Base-by-base conservation (phyloP, 257 asterid species). In the Nicotiana attenuata region DNA sequence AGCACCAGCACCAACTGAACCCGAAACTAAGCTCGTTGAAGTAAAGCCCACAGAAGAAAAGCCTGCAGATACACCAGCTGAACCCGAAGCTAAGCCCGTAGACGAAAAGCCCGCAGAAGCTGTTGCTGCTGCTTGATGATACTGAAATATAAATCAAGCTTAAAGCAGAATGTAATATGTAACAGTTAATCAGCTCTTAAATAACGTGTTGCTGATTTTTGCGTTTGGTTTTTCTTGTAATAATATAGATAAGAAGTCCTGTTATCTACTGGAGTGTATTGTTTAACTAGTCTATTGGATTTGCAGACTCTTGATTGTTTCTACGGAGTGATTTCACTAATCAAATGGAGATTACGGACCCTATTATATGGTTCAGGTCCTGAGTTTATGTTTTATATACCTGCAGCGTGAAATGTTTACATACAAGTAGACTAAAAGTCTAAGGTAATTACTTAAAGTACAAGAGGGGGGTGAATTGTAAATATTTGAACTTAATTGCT, bases 71-170 rank as follows among this genome's bases (percentile, higher is more conserved):
- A 10, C 78, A 3, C 26, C 82, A 66, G 68, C 83, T 81, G 88
- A 73, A 31, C 53, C 83, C 16, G 85, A 56, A 57, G 10, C 2
- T n/a, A 81, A 81, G 81, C 83, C 78, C 33, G 1, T 55, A 0
- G 83, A 86, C 45, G 47, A 82, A 77, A 81, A 86, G 52, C 86
- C 85, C 1, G 82, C 88, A 0, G 87, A 84, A 81, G 77, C 85
- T 10, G 84, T 57, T 82, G 78, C 86, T 71, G 86, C 86, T 85
- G 90, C 90, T 55, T 92, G 84, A 90, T 35, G 55, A 31, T 64
- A 10, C 7, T 45, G 14, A 71, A 47, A 71, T 47, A 3, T 47
- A 22, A 0, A 71, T 2, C 22, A n/a, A 14, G 60, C 0, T 22
- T 19, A 68, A 35, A 19, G 29, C 28, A 35, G 9, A 35, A 10